These are phyloP conservation scores for Nannizziopsis barbatae DNA, from an alignment of 2,329 filamentous ascomycete species.

Conservation along the genomic window DNA sequence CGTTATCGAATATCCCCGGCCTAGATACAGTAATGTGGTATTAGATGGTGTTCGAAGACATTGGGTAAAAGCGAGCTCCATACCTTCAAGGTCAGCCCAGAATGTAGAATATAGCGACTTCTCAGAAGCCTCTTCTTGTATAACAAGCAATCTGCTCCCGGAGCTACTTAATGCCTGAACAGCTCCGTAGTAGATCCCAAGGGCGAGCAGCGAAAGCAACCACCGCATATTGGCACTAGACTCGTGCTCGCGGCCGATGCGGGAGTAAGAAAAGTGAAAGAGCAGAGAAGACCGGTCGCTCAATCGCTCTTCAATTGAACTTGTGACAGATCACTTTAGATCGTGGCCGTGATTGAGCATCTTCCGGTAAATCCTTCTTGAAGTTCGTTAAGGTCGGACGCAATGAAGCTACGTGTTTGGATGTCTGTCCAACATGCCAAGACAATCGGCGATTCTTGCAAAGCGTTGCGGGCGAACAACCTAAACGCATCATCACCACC, in stretches of 20 bases:
- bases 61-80: constrained; percentile 8
- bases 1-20: constrained; percentile 66
- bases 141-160: constrained; percentile 69
- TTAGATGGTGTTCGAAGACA: constrained; percentile 10
- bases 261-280: constrained; percentile 17
- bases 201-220: constrained; percentile 57
- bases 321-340: neutral
- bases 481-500: neutral
- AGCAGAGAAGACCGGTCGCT: constrained; percentile 4
- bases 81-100: constrained; percentile 40
- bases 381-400: neutral
- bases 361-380: neutral
- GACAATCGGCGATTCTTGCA: constrained; percentile 19
- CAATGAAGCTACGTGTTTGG: constrained; percentile 36
- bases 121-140: constrained; percentile 72
- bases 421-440: constrained; percentile 27
- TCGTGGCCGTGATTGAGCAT: neutral
- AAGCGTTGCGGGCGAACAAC: constrained; percentile 4
- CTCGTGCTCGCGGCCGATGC: constrained; percentile 14
- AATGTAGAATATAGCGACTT: constrained; percentile 77
- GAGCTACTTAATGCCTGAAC: constrained; percentile 63
- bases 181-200: constrained; percentile 44
- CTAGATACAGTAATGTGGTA: constrained; percentile 42
- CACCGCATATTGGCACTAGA: constrained; percentile 54
- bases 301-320: neutral